Percentiles rank a stretch among this genome's conserved stretches.
These are phyloP conservation scores for Wallacemonas rigidus DNA, from an alignment of 208 protist genomes.

Conservation along the genomic window DNA sequence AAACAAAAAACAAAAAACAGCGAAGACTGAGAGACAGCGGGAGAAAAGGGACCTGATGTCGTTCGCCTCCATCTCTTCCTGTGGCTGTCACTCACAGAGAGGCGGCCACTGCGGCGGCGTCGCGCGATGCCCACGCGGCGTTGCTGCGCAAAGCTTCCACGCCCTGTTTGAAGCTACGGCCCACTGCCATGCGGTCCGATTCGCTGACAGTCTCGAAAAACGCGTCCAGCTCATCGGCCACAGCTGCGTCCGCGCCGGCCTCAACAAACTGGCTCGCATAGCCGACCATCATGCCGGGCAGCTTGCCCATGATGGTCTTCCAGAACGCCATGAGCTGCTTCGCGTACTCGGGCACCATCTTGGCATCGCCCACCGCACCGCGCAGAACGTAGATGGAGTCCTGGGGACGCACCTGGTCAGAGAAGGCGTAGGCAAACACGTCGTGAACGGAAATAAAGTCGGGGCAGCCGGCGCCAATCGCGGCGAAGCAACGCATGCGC, in stretches of 20 bases:
- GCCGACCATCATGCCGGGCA: slow-evolving; percentile 56
- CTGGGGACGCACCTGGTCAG: slow-evolving; percentile 65
- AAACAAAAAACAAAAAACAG: slow-evolving; percentile 5
- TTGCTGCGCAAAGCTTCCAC: slow-evolving; percentile 54
- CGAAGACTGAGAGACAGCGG: background rate
- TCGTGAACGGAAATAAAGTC: slow-evolving; percentile 34
- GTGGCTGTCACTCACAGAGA: background rate
- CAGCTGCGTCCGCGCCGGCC: slow-evolving; percentile 30
- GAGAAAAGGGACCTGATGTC: background rate
- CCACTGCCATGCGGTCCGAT: slow-evolving; percentile 36
- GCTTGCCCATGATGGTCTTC: slow-evolving; percentile 35
- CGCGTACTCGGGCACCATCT: slow-evolving; percentile 30
- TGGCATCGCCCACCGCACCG: slow-evolving; percentile 39
- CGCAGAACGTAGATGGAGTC: slow-evolving; percentile 59
- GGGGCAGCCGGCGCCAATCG: slow-evolving; percentile 39
- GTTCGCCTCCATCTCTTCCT: background rate
- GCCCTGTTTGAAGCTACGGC: slow-evolving; percentile 34
- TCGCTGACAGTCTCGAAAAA: slow-evolving; percentile 56
- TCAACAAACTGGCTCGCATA: slow-evolving; percentile 53
- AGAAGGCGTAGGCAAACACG: slow-evolving; percentile 65
- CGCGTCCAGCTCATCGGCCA: slow-evolving; percentile 39
- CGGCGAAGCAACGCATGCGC: slow-evolving; percentile 49
- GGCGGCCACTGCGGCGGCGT: slow-evolving; percentile 26
- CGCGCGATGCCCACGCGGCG: slow-evolving; percentile 36
- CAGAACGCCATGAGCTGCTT: slow-evolving; percentile 49